Evolutionary conservation across 2,329 filamentous ascomycete genomes (phyloP).

Genomic region (Penicillium fuscoglaucum): DNA sequence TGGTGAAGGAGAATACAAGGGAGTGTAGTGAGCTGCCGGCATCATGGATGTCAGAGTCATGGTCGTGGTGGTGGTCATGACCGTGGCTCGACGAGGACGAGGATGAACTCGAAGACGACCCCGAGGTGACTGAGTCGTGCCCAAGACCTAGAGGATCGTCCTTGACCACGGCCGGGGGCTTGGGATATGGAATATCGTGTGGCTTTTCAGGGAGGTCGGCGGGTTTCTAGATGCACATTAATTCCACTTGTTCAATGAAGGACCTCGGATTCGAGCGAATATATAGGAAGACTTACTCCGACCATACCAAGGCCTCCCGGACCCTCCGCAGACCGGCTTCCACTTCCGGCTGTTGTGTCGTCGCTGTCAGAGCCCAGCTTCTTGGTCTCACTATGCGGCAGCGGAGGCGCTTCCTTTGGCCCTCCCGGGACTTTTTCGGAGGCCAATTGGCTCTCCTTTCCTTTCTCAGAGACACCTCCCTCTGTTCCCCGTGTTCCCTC

Average conservation of each 20-base stretch:
- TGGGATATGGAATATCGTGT: constrained; percentile 69
- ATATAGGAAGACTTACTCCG: constrained; percentile 53
- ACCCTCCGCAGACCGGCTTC: constrained; percentile 43
- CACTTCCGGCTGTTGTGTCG: constrained; percentile 34
- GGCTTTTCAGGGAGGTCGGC: constrained; percentile 75
- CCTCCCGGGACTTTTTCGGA: constrained; percentile 74
- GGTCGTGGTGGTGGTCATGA: constrained; percentile 34
- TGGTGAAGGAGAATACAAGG: constrained; percentile 86
- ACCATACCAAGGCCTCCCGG: constrained; percentile 48
- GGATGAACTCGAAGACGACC: constrained; percentile 32
- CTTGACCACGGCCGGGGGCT: constrained; percentile 53
- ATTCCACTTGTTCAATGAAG: neutral
- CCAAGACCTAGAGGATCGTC: constrained; percentile 35
- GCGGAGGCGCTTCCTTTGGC: constrained; percentile 80
- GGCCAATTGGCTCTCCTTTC: constrained; percentile 70
- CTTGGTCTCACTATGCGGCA: constrained; percentile 78
- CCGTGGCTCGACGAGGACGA: constrained; percentile 11
- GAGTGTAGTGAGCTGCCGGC: constrained; percentile 78
- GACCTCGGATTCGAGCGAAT: neutral
- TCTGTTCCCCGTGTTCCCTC: constrained; percentile 85
- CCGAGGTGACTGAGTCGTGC: constrained; percentile 26
- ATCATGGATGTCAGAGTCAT: constrained; percentile 44
- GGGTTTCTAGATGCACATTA: constrained; percentile 64
- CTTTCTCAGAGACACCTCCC: constrained; percentile 85
- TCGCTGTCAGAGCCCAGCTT: constrained; percentile 53